Conservation (phyloP, 2,329 filamentous ascomycete genomes). For the Nannizziopsis barbatae region DNA sequence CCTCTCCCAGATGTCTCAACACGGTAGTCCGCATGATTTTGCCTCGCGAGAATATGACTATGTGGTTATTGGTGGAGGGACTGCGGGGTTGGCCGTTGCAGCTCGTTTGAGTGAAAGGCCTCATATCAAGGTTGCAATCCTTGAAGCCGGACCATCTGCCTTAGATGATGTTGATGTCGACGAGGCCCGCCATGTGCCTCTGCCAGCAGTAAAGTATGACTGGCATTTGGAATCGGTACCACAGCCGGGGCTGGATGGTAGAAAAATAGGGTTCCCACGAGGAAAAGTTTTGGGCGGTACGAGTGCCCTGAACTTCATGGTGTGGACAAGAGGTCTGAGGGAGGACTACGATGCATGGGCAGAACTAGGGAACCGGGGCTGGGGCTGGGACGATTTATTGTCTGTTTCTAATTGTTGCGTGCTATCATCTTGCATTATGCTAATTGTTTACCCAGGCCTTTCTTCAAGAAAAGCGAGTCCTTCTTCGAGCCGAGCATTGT, state of each 20-base stretch:
- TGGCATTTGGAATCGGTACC: slow-evolving; percentile 25
- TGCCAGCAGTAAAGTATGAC: slow-evolving; percentile 19
- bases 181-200: slow-evolving; percentile 16
- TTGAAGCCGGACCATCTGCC: slow-evolving; percentile 36
- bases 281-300: slow-evolving; percentile 26
- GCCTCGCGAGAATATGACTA: slow-evolving; percentile 10
- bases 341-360: slow-evolving; percentile 27
- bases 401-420: not conserved
- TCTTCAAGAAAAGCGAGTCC: slow-evolving; percentile 42
- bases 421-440: not conserved
- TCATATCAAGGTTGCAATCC: slow-evolving; percentile 33
- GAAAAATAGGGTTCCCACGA: slow-evolving; percentile 13
- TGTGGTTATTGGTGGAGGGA: slow-evolving; percentile 22
- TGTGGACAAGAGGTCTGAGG: slow-evolving; percentile 18
- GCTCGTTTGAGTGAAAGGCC: slow-evolving; percentile 33
- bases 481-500: slow-evolving; percentile 25
- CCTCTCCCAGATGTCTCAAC: not conserved
- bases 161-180: slow-evolving; percentile 22
- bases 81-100: slow-evolving; percentile 21
- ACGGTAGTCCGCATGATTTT: not conserved
- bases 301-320: slow-evolving; percentile 26
- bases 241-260: slow-evolving; percentile 12
- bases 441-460: slow-evolving; percentile 34
- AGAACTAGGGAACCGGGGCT: slow-evolving; percentile 21
- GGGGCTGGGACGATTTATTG: slow-evolving; percentile 20